Evolutionary conservation across 306 rosid species (phyloP).

Genomic region (cucumber (Cucumis sativus)): DNA sequence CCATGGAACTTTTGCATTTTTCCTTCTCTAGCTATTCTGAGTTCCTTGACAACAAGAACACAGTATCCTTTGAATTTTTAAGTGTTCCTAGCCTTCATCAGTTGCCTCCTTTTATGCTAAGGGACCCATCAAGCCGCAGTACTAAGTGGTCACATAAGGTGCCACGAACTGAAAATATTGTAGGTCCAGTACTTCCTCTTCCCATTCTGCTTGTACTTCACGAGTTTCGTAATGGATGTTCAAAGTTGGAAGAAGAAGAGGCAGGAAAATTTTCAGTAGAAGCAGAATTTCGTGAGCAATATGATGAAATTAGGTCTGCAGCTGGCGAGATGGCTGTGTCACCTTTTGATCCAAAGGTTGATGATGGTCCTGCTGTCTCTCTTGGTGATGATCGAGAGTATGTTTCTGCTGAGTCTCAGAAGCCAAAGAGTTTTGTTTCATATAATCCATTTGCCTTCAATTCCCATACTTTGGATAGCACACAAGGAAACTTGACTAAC

Average conservation of each 20-base stretch:
- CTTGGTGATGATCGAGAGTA: constrained; percentile 44
- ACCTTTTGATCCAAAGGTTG: constrained; percentile 11
- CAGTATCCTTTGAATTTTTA: constrained; percentile 32
- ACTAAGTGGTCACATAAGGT: constrained; percentile 30
- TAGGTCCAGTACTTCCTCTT: constrained; percentile 68
- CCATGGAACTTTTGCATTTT: constrained; percentile 38
- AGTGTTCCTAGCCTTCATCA: constrained; percentile 41
- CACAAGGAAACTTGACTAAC: constrained; percentile 15
- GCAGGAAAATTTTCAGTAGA: constrained; percentile 21
- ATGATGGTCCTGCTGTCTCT: constrained; percentile 19
- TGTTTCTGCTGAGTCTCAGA: constrained; percentile 20
- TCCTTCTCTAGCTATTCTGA: constrained; percentile 39
- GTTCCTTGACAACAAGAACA: constrained; percentile 17
- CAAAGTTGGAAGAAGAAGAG: constrained; percentile 15
- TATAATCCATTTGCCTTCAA: constrained; percentile 23
- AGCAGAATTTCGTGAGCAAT: constrained; percentile 14
- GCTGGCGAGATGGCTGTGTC: constrained; percentile 26
- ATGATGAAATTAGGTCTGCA: constrained; percentile 32
- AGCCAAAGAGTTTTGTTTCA: constrained; percentile 20
- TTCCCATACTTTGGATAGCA: constrained; percentile 6
- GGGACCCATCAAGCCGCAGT: constrained; percentile 34
- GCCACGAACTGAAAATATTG: constrained; percentile 23
- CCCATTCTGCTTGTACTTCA: constrained; percentile 40
- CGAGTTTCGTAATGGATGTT: constrained; percentile 31
- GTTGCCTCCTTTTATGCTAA: constrained; percentile 56